Percentiles rank a stretch among this genome's conserved stretches.
These are phyloP conservation scores for Annulohypoxylon moriforme DNA, from an alignment of 495 filamentous ascomycete genomes.

Conservation along the genomic window DNA sequence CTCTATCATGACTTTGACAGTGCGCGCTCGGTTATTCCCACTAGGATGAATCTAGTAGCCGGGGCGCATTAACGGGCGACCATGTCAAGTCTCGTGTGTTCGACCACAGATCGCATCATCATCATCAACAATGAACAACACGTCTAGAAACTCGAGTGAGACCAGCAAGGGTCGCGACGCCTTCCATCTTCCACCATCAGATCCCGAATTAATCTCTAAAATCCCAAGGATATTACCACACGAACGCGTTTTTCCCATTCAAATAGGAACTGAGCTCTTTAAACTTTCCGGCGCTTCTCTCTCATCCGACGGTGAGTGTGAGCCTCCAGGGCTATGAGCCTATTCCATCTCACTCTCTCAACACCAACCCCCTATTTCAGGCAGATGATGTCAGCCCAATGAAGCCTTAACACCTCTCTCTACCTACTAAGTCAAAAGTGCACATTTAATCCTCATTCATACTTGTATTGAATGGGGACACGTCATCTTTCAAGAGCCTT, in stretches of 20 bases:
- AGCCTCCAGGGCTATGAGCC: conserved; percentile 28
- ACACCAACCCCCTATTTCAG: conserved; percentile 5
- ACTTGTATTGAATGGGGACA: not conserved
- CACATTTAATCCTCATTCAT: not conserved
- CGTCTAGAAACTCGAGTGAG: conserved; percentile 46
- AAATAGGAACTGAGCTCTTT: conserved; percentile 92
- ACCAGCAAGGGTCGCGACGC: conserved; percentile 42
- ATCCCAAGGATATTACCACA: conserved; percentile 71
- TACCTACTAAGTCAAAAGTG: not conserved
- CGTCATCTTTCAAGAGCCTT: not conserved
- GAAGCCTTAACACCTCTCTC: not conserved
- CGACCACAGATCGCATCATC: conserved; percentile 22
- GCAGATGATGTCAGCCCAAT: conserved; percentile 33
- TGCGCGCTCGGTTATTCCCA: conserved; percentile 30
- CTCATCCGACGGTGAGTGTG: conserved; percentile 88
- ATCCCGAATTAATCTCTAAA: conserved; percentile 50
- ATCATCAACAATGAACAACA: conserved; percentile 40
- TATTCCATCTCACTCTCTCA: conserved; percentile 7
- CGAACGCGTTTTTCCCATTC: conserved; percentile 86
- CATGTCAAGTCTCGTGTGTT: conserved; percentile 37
- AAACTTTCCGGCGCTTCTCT: conserved; percentile 94
- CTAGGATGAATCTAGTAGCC: conserved; percentile 35
- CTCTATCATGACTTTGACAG: conserved; percentile 24
- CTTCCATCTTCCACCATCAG: conserved; percentile 45
- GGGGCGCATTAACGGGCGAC: not conserved